Conservation (phyloP, 2,329 filamentous ascomycete genomes). For the Lasiodiplodia sp. region DNA sequence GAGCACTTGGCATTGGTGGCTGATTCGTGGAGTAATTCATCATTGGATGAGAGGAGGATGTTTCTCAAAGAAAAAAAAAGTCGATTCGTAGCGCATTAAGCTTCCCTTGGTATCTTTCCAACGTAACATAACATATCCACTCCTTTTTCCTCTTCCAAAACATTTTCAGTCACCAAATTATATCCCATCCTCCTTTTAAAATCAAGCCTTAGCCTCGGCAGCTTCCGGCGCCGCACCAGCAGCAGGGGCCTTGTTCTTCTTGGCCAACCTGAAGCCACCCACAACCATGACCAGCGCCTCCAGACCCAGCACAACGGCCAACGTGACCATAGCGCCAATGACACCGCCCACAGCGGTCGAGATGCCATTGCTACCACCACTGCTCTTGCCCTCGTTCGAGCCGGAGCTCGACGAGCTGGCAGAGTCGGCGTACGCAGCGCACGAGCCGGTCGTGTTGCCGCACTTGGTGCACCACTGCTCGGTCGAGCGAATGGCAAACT, state of each 20-base stretch:
- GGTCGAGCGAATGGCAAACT: conserved; percentile 71
- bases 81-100: too few species aligned
- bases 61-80: too few species aligned
- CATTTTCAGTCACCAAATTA: too few species aligned
- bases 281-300: conserved; percentile 31
- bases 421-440: conserved; percentile 57
- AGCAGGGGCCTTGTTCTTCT: conserved; percentile 12
- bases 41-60: too few species aligned
- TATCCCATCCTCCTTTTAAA: too few species aligned
- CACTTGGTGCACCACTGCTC: conserved; percentile 77
- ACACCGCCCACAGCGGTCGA: conserved; percentile 79
- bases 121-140: too few species aligned
- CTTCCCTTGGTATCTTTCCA: too few species aligned
- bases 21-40: too few species aligned
- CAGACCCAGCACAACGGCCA: conserved; percentile 64
- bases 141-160: too few species aligned
- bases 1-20: too few species aligned
- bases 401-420: conserved; percentile 38
- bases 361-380: conserved; percentile 54
- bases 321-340: conserved; percentile 74
- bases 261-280: conserved; percentile 32
- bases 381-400: conserved; percentile 31
- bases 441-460: conserved; percentile 73
- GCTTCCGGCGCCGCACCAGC: not conserved
- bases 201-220: conserved; percentile 8